phyloP scores from a whole-genome alignment of 768 basidiomycete genomes.

The Boletus rubroflammeus region DNA sequence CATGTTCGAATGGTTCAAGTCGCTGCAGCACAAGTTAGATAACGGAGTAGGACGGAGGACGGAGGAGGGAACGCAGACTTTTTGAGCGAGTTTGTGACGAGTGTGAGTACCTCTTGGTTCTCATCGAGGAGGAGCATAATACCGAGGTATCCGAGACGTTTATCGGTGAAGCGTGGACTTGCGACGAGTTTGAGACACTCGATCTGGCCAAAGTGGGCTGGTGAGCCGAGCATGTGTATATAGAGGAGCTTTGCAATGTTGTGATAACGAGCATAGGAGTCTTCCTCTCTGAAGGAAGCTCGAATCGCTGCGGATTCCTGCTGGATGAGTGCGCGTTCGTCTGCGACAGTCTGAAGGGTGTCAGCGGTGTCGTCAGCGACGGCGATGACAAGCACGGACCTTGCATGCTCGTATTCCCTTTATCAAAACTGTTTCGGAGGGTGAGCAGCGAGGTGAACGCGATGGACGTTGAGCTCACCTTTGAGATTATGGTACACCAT shows the following conservation, averaged over 20 bases:
- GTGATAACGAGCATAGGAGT: conserved; percentile 91
- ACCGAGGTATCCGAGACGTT: conserved; percentile 92
- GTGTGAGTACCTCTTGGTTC: conserved; percentile 93
- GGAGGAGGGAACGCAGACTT: conserved; percentile 59
- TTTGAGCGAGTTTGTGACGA: conserved; percentile 97
- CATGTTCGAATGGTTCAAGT: conserved; percentile 99
- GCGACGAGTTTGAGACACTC: conserved; percentile 94
- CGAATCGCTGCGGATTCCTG: conserved; percentile 97
- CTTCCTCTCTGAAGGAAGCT: conserved; percentile 95
- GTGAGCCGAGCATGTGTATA: conserved; percentile 98
- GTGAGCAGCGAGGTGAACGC: conserved; percentile 19
- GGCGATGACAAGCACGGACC: conserved; percentile 41
- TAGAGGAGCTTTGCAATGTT: conserved; percentile 98
- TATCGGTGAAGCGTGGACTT: conserved; percentile 93
- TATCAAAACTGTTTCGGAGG: conserved; percentile 70
- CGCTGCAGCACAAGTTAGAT: conserved; percentile 47
- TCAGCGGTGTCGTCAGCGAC: conserved; percentile 17
- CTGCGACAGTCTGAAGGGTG: conserved; percentile 80
- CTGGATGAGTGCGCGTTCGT: conserved; percentile 94
- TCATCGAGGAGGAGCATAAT: conserved; percentile 98
- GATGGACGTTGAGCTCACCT: conserved; percentile 41
- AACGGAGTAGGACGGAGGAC: not conserved
- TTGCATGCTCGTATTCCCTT: conserved; percentile 98
- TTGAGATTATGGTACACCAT: conserved; percentile 90
- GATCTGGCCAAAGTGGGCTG: conserved; percentile 98